Conservation (phyloP, 2,329 filamentous ascomycete genomes). For the Phoma sp. region DNA sequence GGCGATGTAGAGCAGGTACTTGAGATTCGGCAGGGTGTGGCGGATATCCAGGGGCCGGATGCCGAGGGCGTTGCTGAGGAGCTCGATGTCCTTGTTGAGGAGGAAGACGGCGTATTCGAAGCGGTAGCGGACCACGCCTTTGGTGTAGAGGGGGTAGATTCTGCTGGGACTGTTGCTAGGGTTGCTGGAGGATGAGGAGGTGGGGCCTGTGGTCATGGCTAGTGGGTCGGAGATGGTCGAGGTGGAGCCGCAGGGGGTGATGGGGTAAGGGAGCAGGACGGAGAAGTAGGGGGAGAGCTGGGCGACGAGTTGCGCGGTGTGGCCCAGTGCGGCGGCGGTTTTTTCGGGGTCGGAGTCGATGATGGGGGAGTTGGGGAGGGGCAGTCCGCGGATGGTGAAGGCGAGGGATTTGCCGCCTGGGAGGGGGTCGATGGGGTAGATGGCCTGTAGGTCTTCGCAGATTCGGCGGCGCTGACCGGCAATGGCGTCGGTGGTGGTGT, state of each 20-base stretch:
- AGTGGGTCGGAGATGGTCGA: conserved; percentile 80
- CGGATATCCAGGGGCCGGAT: conserved; percentile 86
- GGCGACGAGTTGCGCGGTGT: conserved; percentile 76
- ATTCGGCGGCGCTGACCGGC: conserved; percentile 86
- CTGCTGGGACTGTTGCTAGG: conserved; percentile 21
- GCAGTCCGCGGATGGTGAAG: conserved; percentile 81
- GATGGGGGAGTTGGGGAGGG: conserved; percentile 80
- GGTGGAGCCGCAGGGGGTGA: conserved; percentile 74
- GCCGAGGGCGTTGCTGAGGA: conserved; percentile 66
- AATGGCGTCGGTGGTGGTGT: conserved; percentile 68
- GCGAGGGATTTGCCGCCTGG: conserved; percentile 67
- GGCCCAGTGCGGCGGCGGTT: conserved; percentile 80
- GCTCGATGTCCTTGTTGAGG: conserved; percentile 94
- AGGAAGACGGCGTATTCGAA: conserved; percentile 97
- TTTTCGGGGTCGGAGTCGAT: conserved; percentile 74
- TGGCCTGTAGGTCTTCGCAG: conserved; percentile 77
- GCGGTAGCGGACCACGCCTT: conserved; percentile 75
- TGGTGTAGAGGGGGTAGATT: conserved; percentile 78
- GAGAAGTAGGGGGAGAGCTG: conserved; percentile 82
- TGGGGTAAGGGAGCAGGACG: conserved; percentile 79
- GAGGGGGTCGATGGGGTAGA: conserved; percentile 81
- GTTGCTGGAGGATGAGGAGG: conserved; percentile 46
- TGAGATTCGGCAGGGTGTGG: conserved; percentile 90
- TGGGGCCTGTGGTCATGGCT: conserved; percentile 55
- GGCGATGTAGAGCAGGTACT: conserved; percentile 88